A percentile compares a stretch with the other conserved stretches of the same genome.
Evolutionary conservation across 495 filamentous ascomycete genomes (phyloP).

Genomic region (Penicillium riverlandense): DNA sequence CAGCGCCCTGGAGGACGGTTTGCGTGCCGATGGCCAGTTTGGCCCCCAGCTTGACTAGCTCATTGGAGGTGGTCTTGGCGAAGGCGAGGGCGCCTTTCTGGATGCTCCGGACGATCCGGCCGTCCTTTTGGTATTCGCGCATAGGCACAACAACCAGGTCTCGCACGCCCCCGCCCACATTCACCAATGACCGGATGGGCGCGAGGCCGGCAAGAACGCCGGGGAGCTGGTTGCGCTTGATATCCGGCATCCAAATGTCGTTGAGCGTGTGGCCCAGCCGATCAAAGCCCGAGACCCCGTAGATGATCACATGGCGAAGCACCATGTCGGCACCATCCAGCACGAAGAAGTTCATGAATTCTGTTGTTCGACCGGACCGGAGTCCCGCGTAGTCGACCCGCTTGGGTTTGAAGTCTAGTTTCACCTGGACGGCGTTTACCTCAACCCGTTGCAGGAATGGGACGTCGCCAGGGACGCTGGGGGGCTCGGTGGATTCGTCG

Average conservation of each 20-base stretch:
- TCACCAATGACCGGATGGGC: slow-evolving; percentile 80
- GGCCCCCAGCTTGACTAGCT: slow-evolving; percentile 85
- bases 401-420: slow-evolving; percentile 96
- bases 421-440: slow-evolving; percentile 72
- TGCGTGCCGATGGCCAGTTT: slow-evolving; percentile 95
- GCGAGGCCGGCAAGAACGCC: slow-evolving; percentile 85
- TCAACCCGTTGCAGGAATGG: slow-evolving; percentile 90
- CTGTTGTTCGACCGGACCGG: slow-evolving; percentile 94
- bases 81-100: slow-evolving; percentile 85
- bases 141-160: slow-evolving; percentile 86
- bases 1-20: slow-evolving; percentile 78
- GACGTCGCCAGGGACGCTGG: slow-evolving; percentile 54
- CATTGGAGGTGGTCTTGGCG: slow-evolving; percentile 84
- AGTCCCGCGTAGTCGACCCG: slow-evolving; percentile 90
- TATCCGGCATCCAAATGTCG: slow-evolving; percentile 95
- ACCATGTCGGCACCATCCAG: slow-evolving; percentile 85
- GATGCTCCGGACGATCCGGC: slow-evolving; percentile 83
- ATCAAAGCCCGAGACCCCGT: slow-evolving; percentile 85
- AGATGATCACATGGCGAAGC: slow-evolving; percentile 81
- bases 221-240: slow-evolving; percentile 84
- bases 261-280: slow-evolving; percentile 81
- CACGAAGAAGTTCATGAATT: slow-evolving; percentile 98
- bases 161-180: slow-evolving; percentile 77
- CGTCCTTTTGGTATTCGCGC: slow-evolving; percentile 88
- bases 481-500: slow-evolving; percentile 56